Evolutionary conservation across 2,329 filamentous ascomycete genomes (phyloP), one percentile per base, ranked within the genome.

Genomic region (Hymenoscyphus fraxineus): DNA sequence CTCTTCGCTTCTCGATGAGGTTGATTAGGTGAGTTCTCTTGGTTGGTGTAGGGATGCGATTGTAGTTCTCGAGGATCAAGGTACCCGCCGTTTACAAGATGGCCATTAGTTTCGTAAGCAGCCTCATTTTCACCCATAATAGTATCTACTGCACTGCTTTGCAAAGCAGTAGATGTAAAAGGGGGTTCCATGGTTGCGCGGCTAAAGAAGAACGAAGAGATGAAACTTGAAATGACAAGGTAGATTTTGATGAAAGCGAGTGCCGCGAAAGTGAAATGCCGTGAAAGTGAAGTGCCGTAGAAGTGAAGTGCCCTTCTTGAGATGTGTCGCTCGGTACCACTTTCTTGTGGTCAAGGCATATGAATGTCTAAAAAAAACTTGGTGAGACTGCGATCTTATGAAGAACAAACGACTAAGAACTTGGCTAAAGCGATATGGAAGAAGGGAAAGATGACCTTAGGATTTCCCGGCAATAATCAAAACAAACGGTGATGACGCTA

Each of bases 31-130:
- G 12, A 10, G 3, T 22, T 51, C 44, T 51, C 44, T 10, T 12
- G n/a, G 19, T 22, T 61, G 22, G 65, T 59, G 15, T 64, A 32
- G 54, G 61, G 58, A 7, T 68, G 58, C 10, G 70, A 40, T 16
- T 58, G 59, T 10, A 62, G 38, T 19, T 69, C 64, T 64, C 67
- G 66, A 62, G 72, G 72, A 58, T 73, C 67, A 32, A 73, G 63
- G 58, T 68, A 72, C 7, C 66, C 69, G 10, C 66, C 69, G 58
- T 72, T 72, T 16, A 66, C 63, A 9, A 65, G 35, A 6, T 66
- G 55, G 13, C 65, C 62, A n/a, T 68, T 67, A 12, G 32, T 59
- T 7, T 19, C 22, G 27, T 65, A 62, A 1, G 55, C 19, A 12
- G 54, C 59, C 27, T 67, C 65, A 44, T 69, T 61, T 27, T 64